Evolutionary conservation across 306 rosid species (phyloP).

Genomic region (Cicer judaicum): DNA sequence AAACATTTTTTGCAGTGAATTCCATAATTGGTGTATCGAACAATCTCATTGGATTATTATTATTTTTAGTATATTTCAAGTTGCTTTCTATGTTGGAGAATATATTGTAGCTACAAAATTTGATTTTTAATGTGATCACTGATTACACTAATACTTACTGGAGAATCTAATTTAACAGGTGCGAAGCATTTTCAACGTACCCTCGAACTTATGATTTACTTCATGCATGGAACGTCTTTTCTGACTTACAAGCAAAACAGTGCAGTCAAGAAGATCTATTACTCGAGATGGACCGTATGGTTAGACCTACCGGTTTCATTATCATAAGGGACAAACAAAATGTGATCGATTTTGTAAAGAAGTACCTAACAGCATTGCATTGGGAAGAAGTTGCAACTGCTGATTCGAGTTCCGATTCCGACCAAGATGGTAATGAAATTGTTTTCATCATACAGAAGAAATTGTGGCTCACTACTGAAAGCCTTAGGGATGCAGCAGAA

Average conservation of each 20-base stretch:
- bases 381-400: constrained; percentile 80
- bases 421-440: constrained; percentile 62
- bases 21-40: too few species aligned
- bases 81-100: too few species aligned
- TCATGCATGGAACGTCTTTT: constrained; percentile 81
- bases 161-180: constrained; percentile 53
- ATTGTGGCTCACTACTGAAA: constrained; percentile 76
- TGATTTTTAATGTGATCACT: constrained; percentile 28
- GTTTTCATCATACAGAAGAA: constrained; percentile 79
- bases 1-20: too few species aligned
- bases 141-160: constrained; percentile 27
- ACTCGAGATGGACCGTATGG: constrained; percentile 87
- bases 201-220: constrained; percentile 89
- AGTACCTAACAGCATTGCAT: constrained; percentile 72
- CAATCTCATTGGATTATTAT: too few species aligned
- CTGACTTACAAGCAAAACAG: constrained; percentile 69
- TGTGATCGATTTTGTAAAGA: constrained; percentile 73
- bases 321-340: constrained; percentile 73
- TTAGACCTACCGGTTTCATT: constrained; percentile 84
- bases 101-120: background rate
- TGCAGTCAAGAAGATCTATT: constrained; percentile 78
- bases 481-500: constrained; percentile 67
- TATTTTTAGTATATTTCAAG: too few species aligned
- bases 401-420: constrained; percentile 63
- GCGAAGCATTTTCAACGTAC: constrained; percentile 85